Conservation (phyloP, 2,329 filamentous ascomycete species). For the Alternaria gaisen region DNA sequence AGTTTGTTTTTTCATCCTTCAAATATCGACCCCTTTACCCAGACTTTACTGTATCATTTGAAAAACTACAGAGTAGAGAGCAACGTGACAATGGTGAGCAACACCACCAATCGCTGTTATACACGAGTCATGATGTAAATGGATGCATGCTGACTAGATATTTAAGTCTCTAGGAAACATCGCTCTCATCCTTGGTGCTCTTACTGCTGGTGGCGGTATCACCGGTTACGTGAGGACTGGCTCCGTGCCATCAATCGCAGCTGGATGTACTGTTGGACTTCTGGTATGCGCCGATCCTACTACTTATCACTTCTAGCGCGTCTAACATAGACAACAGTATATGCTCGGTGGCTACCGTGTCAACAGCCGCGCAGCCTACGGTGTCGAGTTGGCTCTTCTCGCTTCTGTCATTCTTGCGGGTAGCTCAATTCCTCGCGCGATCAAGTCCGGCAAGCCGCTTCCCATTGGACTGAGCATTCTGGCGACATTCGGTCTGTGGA, state of each 20-base stretch:
- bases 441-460: constrained; percentile 84
- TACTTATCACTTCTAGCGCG: neutral
- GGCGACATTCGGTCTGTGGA: constrained; percentile 78
- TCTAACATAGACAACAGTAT: constrained; percentile 58
- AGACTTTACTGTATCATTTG: too few species aligned
- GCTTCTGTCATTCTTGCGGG: constrained; percentile 87
- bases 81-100: neutral
- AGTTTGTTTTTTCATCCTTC: neutral
- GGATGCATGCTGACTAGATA: constrained; percentile 15
- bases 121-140: constrained; percentile 8
- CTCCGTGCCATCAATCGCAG: constrained; percentile 85
- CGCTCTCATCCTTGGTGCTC: constrained; percentile 78
- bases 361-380: constrained; percentile 77
- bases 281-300: constrained; percentile 56
- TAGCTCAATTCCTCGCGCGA: constrained; percentile 83
- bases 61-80: neutral
- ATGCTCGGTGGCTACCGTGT: constrained; percentile 83
- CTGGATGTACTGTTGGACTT: constrained; percentile 82
- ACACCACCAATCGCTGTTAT: neutral
- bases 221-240: constrained; percentile 86
- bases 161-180: constrained; percentile 59
- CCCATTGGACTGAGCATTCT: constrained; percentile 81
- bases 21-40: neutral
- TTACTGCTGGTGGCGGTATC: constrained; percentile 87
- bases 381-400: constrained; percentile 86